These are phyloP conservation scores for Lentinus brumalis DNA, from an alignment of 768 basidiomycete genomes.

Conservation along the genomic window DNA sequence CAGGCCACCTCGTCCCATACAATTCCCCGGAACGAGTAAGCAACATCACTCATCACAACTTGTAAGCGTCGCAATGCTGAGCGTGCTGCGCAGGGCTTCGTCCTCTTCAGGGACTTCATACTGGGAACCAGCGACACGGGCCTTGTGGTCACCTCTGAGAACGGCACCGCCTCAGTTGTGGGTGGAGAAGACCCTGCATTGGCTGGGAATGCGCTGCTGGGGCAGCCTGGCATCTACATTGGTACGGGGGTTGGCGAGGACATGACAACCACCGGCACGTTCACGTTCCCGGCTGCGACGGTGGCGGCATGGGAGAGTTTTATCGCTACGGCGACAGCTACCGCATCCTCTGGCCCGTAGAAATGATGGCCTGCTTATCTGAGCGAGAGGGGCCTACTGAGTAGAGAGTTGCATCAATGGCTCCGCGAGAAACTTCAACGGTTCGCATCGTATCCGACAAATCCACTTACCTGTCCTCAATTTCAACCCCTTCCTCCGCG, in stretches of 20 bases:
- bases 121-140: conserved; percentile 64
- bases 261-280: conserved; percentile 26
- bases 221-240: conserved; percentile 56
- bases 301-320: conserved; percentile 34
- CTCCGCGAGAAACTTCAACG: no score
- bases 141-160: conserved; percentile 39
- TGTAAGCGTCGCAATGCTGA: background rate
- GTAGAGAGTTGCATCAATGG: no score
- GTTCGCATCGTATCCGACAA: no score
- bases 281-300: conserved; percentile 31
- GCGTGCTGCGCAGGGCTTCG: conserved; percentile 47
- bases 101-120: conserved; percentile 66
- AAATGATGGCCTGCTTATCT: no score
- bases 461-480: no score
- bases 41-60: conserved; percentile 24
- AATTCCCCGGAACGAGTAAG: conserved; percentile 46
- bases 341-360: background rate
- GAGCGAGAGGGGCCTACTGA: no score
- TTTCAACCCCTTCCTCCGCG: no score
- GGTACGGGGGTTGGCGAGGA: conserved; percentile 35
- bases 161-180: conserved; percentile 36
- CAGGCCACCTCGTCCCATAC: conserved; percentile 43
- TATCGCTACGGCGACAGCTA: conserved; percentile 28
- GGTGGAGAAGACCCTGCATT: conserved; percentile 55
- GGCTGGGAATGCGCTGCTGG: conserved; percentile 48